Conservation (phyloP, 2,329 filamentous ascomycete species). For the Colletotrichum endophyticum region DNA sequence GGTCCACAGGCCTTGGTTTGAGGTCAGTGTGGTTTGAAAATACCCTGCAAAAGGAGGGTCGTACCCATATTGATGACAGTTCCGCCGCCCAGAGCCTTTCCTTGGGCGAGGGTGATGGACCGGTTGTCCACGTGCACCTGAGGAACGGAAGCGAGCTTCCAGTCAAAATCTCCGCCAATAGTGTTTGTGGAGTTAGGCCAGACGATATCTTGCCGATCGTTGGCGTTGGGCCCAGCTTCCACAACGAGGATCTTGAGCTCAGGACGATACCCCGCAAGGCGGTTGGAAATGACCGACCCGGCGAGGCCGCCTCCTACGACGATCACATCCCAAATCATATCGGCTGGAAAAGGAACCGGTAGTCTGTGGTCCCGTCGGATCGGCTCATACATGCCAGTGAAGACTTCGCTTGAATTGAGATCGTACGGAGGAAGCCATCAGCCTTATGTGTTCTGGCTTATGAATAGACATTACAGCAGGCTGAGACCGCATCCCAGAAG, state of each 20-base stretch:
- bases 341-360: neutral
- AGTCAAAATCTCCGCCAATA: conserved; percentile 36
- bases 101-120: conserved; percentile 29
- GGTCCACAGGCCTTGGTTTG: conserved; percentile 38
- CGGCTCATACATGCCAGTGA: neutral
- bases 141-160: conserved; percentile 37
- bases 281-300: conserved; percentile 39
- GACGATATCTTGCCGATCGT: conserved; percentile 27
- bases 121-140: conserved; percentile 29
- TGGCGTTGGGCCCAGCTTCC: conserved; percentile 40
- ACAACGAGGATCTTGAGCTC: conserved; percentile 39
- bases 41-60: neutral
- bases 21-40: neutral
- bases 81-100: conserved; percentile 46
- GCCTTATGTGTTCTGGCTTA: neutral
- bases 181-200: conserved; percentile 31
- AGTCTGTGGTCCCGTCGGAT: neutral
- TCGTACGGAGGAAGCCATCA: neutral
- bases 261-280: conserved; percentile 28
- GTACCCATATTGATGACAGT: conserved; percentile 43
- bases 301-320: conserved; percentile 42
- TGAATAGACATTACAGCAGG: neutral
- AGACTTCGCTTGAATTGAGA: neutral
- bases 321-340: conserved; percentile 35
- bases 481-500: neutral